Base-by-base conservation (phyloP, 1,139 yeast species). In the Pichia sp. region DNA sequence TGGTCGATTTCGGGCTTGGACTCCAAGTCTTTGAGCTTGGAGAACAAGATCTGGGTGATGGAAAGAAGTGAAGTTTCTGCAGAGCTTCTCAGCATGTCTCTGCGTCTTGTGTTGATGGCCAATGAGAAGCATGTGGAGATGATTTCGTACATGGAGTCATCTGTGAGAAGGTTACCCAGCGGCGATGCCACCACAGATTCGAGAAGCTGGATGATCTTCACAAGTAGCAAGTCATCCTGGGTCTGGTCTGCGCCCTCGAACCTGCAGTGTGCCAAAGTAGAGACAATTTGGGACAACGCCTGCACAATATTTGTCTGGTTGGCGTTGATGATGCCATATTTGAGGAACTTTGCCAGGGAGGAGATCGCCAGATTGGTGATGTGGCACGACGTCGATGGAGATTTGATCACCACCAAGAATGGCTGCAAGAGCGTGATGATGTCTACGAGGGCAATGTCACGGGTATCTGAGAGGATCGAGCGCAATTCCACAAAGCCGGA, bases 201-300 rank as follows among this genome's bases (percentile, higher is more conserved):
- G 66, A 93, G 74, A 40, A 93, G 72, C 44, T 86, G 74, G 59
- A 95, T 77, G 23, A 95, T 95, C 63, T 88, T 88, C 50, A 91
- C 74, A 50, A 95, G 72, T 4, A 95, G 95, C 0, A 96, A 88
- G 64, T 95, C 99, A 69, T 95, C 99, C 41, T 91, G 85, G 42
- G 85, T 80, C 66, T 90, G 96, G 65, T 91, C 97, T 0, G 95
- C 87, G 1, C 96, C 96, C 70, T 93, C 98, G 66, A 93, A 95
- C 39, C 96, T 80, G 68, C 99, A 93, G 64, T 90, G 96, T 0
- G 98, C 88, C 54, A 95, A 76, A 0, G 97, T 86, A 18, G 87
- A 79, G 19, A 85, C 78, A 52, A 85, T 74, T 61, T 83, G 85
- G 13, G 82, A 74, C 58, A 86, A 70, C 26, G 85, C 67, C 48